A percentile compares a stretch with the other conserved stretches of the same genome.
phyloP scores from a whole-genome alignment of 2,329 filamentous ascomycete genomes.

The Talaromyces sp. region DNA sequence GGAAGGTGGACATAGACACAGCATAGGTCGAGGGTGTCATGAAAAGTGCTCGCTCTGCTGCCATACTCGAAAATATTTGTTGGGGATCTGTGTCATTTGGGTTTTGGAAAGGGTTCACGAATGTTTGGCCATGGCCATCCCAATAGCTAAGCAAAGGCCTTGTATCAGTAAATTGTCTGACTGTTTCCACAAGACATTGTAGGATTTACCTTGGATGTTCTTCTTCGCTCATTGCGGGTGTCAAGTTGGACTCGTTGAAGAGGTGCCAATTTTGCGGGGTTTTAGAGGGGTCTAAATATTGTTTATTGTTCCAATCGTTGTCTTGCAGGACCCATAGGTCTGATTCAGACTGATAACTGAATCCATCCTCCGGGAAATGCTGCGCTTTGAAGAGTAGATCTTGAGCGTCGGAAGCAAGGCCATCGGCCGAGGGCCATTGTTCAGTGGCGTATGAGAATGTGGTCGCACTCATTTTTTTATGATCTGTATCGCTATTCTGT shows the following conservation, averaged over 20 bases:
- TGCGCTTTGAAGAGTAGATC: neutral
- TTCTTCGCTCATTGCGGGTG: no score
- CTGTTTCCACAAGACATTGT: no score
- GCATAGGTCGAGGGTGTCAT: conserved; percentile 15
- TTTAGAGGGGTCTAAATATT: neutral
- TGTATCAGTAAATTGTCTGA: neutral
- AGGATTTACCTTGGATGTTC: no score
- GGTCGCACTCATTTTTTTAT: neutral
- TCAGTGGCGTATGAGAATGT: neutral
- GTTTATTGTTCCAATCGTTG: neutral
- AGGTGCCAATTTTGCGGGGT: neutral
- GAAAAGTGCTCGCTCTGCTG: conserved; percentile 22
- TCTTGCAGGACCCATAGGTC: neutral
- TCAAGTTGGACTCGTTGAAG: no score
- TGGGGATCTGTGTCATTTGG: neutral
- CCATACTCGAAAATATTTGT: conserved; percentile 6
- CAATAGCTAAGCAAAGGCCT: neutral
- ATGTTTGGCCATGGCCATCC: neutral
- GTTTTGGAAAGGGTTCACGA: neutral
- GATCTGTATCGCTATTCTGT: neutral
- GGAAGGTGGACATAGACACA: conserved; percentile 6
- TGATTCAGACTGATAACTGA: neutral
- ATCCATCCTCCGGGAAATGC: no score
- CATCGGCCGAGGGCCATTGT: neutral
- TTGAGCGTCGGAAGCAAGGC: neutral